Evolutionary conservation across 805 yeast genomes (phyloP).

Genomic region (Diddensiella santjacobensis): DNA sequence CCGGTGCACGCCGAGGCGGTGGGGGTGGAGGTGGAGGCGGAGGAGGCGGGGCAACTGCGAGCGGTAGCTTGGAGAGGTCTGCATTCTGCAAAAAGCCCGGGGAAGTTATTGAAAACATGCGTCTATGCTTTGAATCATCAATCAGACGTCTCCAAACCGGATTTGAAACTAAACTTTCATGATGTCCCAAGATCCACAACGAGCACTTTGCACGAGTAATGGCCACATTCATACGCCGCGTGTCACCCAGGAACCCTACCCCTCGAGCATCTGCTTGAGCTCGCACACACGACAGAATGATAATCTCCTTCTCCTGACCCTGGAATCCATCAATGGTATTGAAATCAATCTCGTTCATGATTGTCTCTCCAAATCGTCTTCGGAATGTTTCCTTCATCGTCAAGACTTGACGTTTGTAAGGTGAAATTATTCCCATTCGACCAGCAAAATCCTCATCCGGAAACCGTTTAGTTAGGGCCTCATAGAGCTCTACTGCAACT

Average conservation of each 20-base stretch:
- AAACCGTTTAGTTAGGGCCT: slow-evolving; percentile 36
- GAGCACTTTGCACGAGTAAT: slow-evolving; percentile 90
- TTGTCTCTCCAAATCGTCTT: slow-evolving; percentile 56
- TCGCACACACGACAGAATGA: slow-evolving; percentile 92
- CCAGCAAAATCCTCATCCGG: slow-evolving; percentile 52
- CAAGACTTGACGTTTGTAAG: slow-evolving; percentile 83
- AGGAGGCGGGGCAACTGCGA: slow-evolving; percentile 1
- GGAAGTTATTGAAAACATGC: slow-evolving; percentile 4
- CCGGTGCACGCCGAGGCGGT: no score
- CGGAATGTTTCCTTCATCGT: slow-evolving; percentile 55
- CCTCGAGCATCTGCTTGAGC: slow-evolving; percentile 56
- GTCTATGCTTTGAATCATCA: slow-evolving; percentile 25
- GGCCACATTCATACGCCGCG: slow-evolving; percentile 96
- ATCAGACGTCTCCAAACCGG: slow-evolving; percentile 71
- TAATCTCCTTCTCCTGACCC: slow-evolving; percentile 94
- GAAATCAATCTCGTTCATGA: slow-evolving; percentile 70
- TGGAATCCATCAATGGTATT: slow-evolving; percentile 97
- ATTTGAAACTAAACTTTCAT: slow-evolving; percentile 58
- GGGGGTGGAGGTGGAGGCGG: slow-evolving; percentile 8
- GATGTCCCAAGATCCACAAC: slow-evolving; percentile 87
- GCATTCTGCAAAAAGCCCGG: slow-evolving; percentile 10
- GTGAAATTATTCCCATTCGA: slow-evolving; percentile 86
- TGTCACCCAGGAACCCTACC: slow-evolving; percentile 87
- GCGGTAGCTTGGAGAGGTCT: not conserved
- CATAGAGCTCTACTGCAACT: slow-evolving; percentile 65